Evolutionary conservation across 495 filamentous ascomycete species (phyloP).

Genomic region (Penicillium pulvis): DNA sequence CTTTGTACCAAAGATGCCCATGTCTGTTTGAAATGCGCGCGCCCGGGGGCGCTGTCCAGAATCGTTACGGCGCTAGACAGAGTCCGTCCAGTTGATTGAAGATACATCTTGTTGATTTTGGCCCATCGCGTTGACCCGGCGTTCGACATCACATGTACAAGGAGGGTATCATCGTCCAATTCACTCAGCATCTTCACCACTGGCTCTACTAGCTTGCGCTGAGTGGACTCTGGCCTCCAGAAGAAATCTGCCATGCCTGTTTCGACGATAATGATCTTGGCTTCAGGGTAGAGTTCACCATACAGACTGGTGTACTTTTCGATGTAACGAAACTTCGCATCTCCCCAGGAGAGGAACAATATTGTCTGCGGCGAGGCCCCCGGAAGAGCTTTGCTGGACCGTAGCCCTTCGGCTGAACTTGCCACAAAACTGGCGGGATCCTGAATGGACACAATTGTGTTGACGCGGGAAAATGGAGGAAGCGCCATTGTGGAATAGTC

Average conservation of each 20-base stretch:
- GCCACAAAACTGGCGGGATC: background rate
- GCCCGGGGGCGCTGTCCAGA: background rate
- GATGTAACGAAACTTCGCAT: background rate
- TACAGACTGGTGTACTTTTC: conserved; percentile 2
- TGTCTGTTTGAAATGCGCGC: background rate
- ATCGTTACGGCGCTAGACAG: background rate
- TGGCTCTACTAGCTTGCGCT: background rate
- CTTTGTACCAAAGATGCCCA: background rate
- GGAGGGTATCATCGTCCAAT: background rate
- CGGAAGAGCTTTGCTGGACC: background rate
- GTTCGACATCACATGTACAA: background rate
- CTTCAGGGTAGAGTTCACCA: background rate
- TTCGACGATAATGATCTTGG: background rate
- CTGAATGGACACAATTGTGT: background rate
- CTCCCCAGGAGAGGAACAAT: background rate
- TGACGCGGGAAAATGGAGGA: background rate
- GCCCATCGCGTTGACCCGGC: background rate
- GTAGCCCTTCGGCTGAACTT: background rate
- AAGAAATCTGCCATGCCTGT: background rate
- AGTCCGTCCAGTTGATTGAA: background rate
- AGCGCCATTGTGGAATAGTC: background rate
- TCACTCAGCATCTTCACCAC: background rate
- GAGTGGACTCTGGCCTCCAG: background rate
- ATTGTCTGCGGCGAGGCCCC: background rate
- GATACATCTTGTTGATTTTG: background rate